A percentile compares a stretch with the other conserved stretches of the same genome.
Conservation (phyloP, 192 early-diverging fungal genomes). For the Podila verticillata region DNA sequence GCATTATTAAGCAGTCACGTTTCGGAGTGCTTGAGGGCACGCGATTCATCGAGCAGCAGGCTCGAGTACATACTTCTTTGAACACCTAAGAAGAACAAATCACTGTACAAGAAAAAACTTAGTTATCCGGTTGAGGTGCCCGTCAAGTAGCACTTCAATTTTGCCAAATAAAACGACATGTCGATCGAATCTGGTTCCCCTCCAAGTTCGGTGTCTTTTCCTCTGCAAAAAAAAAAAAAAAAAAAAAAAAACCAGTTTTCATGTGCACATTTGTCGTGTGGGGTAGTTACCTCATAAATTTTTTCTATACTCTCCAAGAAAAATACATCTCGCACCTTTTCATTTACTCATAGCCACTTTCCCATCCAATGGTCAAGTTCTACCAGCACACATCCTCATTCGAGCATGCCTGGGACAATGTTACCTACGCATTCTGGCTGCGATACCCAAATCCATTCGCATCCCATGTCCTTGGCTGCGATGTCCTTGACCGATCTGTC, state of each 20-base stretch:
- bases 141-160: neutral
- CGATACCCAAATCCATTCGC: constrained; percentile 99
- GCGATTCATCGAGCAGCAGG: too few species aligned
- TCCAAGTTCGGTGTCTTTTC: neutral
- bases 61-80: too few species aligned
- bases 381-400: constrained; percentile 82
- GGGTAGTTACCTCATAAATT: neutral
- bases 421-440: constrained; percentile 90
- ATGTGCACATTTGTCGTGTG: too few species aligned
- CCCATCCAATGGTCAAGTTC: constrained; percentile 25
- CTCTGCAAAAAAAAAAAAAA: neutral
- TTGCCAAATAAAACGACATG: neutral
- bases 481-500: constrained; percentile 90
- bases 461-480: constrained; percentile 91
- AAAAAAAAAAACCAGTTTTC: neutral
- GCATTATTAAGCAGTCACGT: too few species aligned
- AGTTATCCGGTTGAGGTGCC: too few species aligned
- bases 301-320: neutral
- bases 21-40: too few species aligned
- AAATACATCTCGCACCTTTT: neutral
- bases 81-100: too few species aligned
- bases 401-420: constrained; percentile 84
- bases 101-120: too few species aligned
- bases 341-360: too few species aligned
- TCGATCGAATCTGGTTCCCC: too few species aligned